Evolutionary conservation across 495 filamentous ascomycete species (phyloP).

Genomic region (Corynascus novoguineensis): DNA sequence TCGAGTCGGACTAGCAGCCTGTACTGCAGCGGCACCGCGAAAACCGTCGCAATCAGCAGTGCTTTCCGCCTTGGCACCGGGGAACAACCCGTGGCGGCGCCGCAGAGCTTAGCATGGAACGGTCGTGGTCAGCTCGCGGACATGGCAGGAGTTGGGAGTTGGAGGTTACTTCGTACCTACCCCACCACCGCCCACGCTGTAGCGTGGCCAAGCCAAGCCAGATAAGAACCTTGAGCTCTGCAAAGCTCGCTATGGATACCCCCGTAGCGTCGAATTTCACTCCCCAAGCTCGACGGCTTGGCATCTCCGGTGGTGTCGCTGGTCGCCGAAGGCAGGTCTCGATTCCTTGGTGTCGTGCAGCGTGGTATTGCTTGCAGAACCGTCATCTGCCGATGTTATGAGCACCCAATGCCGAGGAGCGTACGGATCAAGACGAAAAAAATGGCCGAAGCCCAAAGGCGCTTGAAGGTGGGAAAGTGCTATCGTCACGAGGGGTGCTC

Average conservation of each 20-base stretch:
- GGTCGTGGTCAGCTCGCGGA: not conserved
- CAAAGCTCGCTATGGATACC: not conserved
- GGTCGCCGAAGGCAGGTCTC: not conserved
- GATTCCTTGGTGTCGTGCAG: not conserved
- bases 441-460: not conserved
- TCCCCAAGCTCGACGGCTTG: not conserved
- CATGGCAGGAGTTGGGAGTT: not conserved
- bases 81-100: not conserved
- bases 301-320: not conserved
- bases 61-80: slow-evolving; percentile 11
- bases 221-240: not conserved
- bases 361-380: slow-evolving; percentile 4
- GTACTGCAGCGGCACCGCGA: not conserved
- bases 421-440: too few species aligned
- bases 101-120: not conserved
- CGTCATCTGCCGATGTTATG: slow-evolving; percentile 9
- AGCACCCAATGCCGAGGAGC: slow-evolving; percentile 6
- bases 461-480: not conserved
- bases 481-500: too few species aligned
- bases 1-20: slow-evolving; percentile 3
- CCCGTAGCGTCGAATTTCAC: not conserved
- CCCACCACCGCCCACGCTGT: slow-evolving; percentile 23
- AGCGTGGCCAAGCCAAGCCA: not conserved
- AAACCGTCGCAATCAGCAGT: slow-evolving; percentile 7
- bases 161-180: too few species aligned